These are phyloP conservation scores for Rhytidiadelphus loreus DNA, from an alignment of 225 moss, liverwort and hornwort species.

Conservation along the genomic window DNA sequence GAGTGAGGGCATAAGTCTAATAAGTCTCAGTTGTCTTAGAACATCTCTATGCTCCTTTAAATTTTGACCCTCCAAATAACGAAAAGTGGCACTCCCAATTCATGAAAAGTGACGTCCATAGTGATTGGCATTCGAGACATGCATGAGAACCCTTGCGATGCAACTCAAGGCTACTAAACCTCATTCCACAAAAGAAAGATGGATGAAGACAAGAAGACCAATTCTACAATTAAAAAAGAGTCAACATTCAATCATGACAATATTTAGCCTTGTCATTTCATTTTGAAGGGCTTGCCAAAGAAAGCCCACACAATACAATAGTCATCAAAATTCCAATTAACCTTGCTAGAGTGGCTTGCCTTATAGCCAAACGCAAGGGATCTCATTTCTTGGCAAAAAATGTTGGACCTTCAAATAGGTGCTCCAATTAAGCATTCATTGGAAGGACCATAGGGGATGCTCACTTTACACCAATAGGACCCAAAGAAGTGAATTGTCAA, in stretches of 20 bases:
- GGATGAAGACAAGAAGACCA: too few relatives aligned
- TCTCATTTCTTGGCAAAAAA: not conserved
- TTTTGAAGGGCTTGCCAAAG: not conserved
- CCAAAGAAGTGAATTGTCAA: not conserved
- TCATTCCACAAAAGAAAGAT: not conserved
- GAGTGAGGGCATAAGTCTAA: not conserved
- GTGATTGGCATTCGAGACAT: not conserved
- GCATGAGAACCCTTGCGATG: accelerated
- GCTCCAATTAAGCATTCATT: not conserved
- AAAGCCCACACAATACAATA: not conserved
- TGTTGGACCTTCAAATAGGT: not conserved
- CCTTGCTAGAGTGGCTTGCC: accelerated
- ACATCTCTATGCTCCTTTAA: not conserved
- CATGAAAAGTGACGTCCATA: not conserved
- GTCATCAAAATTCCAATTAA: too few relatives aligned
- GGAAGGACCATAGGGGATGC: not conserved
- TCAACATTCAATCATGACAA: not conserved
- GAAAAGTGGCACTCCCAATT: not conserved
- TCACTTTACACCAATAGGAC: not conserved
- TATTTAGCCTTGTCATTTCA: not conserved
- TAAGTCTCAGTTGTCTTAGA: not conserved
- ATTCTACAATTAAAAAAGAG: not conserved
- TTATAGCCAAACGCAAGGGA: not conserved
- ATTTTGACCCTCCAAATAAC: not conserved
- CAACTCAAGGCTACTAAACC: accelerated